Percentiles rank a stretch among this genome's conserved stretches.
Conservation (phyloP, 169 alveolate species). For the Plasmodium yoelii region DNA sequence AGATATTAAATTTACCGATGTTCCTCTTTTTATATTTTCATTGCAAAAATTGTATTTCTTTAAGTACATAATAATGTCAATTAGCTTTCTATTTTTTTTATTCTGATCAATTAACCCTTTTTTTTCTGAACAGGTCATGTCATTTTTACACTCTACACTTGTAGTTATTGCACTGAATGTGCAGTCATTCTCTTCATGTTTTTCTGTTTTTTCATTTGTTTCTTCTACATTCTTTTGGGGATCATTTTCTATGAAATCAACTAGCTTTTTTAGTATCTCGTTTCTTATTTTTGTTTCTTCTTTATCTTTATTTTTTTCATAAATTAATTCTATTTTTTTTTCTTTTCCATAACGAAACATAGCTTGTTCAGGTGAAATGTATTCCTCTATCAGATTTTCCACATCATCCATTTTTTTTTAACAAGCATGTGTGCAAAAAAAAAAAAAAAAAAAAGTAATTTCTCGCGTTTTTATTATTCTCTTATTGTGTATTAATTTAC, state of each 20-base stretch:
- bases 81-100: background rate
- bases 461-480: too few species aligned
- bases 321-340: slow-evolving; percentile 45
- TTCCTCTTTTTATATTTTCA: slow-evolving; percentile 67
- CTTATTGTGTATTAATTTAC: too few species aligned
- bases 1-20: slow-evolving; percentile 39
- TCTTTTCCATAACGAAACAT: slow-evolving; percentile 54
- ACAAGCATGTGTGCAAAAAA: background rate
- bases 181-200: background rate
- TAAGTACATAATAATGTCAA: slow-evolving; percentile 8
- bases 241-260: background rate
- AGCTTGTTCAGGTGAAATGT: slow-evolving; percentile 46
- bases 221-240: background rate
- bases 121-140: background rate
- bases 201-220: background rate
- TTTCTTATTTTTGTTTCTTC: slow-evolving; percentile 54
- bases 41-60: slow-evolving; percentile 23
- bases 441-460: too few species aligned
- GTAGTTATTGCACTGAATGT: background rate
- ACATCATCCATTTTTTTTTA: slow-evolving; percentile 2
- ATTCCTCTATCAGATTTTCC: slow-evolving; percentile 47
- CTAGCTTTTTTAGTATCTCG: slow-evolving; percentile 20
- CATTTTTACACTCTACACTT: background rate
- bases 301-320: slow-evolving; percentile 53
- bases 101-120: background rate